phyloP scores from a whole-genome alignment of 2,329 filamentous ascomycete species.

The Ophiobolus disseminans region DNA sequence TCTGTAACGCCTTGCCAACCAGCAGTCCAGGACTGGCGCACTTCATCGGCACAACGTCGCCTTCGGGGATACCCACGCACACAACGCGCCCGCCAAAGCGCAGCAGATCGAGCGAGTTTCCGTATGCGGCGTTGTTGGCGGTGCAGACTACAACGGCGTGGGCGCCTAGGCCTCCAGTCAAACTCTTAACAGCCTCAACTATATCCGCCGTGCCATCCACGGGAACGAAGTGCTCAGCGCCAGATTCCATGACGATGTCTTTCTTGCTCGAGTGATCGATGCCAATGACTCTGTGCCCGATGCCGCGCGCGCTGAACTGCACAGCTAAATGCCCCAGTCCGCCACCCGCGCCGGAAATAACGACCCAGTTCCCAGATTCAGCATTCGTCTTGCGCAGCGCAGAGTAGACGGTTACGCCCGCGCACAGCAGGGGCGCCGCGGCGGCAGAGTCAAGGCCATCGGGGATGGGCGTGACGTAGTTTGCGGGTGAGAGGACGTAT shows the following conservation, averaged over 20 bases:
- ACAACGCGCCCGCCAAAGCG: slow-evolving; percentile 56
- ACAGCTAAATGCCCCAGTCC: slow-evolving; percentile 70
- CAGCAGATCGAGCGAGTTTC: slow-evolving; percentile 49
- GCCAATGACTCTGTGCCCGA: slow-evolving; percentile 70
- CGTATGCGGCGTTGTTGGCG: slow-evolving; percentile 57
- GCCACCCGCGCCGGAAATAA: slow-evolving; percentile 64
- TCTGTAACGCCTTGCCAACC: slow-evolving; percentile 51
- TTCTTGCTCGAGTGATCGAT: slow-evolving; percentile 70
- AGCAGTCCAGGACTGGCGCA: slow-evolving; percentile 51
- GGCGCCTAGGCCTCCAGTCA: slow-evolving; percentile 66
- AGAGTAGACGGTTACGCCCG: slow-evolving; percentile 71
- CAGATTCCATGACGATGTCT: slow-evolving; percentile 66
- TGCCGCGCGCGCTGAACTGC: slow-evolving; percentile 66
- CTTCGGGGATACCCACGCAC: slow-evolving; percentile 57
- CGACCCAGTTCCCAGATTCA: slow-evolving; percentile 66
- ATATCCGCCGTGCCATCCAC: slow-evolving; percentile 62
- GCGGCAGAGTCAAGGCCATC: slow-evolving; percentile 64
- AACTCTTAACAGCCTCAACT: slow-evolving; percentile 61
- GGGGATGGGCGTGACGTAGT: slow-evolving; percentile 74
- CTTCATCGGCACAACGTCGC: slow-evolving; percentile 54
- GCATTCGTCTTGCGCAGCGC: slow-evolving; percentile 68
- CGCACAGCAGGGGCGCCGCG: slow-evolving; percentile 71
- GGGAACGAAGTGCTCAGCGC: slow-evolving; percentile 71
- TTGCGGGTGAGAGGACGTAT: slow-evolving; percentile 68
- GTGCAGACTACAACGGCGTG: slow-evolving; percentile 66